Evolutionary conservation across 441 rosid species (phyloP), one percentile per base, ranked within the genome.

Genomic region (Heliophila coronopifolia): DNA sequence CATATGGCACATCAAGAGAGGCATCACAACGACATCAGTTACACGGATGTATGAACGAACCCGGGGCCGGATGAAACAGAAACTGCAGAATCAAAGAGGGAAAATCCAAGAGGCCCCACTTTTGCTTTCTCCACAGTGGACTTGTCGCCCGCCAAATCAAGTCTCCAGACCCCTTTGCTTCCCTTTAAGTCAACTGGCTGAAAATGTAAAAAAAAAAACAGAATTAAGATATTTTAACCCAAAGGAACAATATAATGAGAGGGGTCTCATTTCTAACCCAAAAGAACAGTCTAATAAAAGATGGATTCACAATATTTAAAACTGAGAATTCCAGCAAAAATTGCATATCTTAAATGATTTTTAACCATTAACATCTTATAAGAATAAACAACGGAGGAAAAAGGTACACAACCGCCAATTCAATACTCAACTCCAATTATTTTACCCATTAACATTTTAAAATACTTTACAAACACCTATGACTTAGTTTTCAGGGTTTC

Each of bases 91-190:
- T 87, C 96, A 69, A 87, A 87, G 67, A 83, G 77, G 34, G 42
- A 63, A 42, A 80, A 73, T 59, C 93, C 91, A 45, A 87, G 73
- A 54, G 99, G 99, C 46, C 95, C 96, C 68, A 92, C 95, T 74
- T 85, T 92, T 58, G 89, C 77, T 71, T 83, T 92, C 61, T 81
- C 80, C 24, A 77, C 92, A 24, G 44, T 26, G 38, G 79, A 58
- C 57, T 70, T 84, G 31, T 59, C 48, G 66, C 66, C 70, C 13
- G 91, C 63, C 55, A 92, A 94, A 74, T 87, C 95, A 37, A 87
- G 47, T 65, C 87, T 80, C 34, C 66, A 42, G 18, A 79, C 37
- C 63, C 76, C 84, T 76, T 80, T 85, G 54, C 65, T 67, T 40
- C 81, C 65, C 17, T 50, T 60, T 43, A 90, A 24, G 40, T 77